A percentile compares a stretch with the other conserved stretches of the same genome.
Evolutionary conservation across 2,329 filamentous ascomycete genomes (phyloP).

Genomic region (Fusarium sp.): DNA sequence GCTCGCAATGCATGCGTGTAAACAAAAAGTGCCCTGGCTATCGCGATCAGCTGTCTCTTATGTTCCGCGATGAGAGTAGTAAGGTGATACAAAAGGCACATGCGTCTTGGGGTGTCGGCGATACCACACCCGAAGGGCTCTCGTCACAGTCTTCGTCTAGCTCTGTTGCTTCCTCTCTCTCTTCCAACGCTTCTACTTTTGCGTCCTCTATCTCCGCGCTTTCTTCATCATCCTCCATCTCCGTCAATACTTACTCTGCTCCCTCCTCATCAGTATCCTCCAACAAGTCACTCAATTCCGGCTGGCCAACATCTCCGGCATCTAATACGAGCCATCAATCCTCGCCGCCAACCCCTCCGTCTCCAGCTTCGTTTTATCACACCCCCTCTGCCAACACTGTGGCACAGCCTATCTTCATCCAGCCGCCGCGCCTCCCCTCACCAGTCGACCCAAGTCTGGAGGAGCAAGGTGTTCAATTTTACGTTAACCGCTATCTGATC

Average conservation of each 20-base stretch:
- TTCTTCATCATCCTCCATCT: slow-evolving; percentile 33
- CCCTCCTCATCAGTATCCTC: slow-evolving; percentile 34
- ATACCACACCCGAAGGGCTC: slow-evolving; percentile 36
- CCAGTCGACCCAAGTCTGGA: slow-evolving; percentile 61
- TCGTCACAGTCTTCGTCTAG: slow-evolving; percentile 46
- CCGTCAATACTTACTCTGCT: slow-evolving; percentile 28
- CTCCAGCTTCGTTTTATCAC: slow-evolving; percentile 27
- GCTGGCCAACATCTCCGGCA: slow-evolving; percentile 43
- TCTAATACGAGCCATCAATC: slow-evolving; percentile 30
- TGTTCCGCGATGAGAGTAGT: slow-evolving; percentile 77
- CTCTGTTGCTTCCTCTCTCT: slow-evolving; percentile 41
- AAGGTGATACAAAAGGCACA: slow-evolving; percentile 73
- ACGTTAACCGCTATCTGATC: slow-evolving; percentile 66
- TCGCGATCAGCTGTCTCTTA: slow-evolving; percentile 73
- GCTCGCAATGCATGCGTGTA: slow-evolving; percentile 74
- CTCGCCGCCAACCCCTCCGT: slow-evolving; percentile 38
- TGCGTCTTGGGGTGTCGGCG: slow-evolving; percentile 63
- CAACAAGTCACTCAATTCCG: slow-evolving; percentile 34
- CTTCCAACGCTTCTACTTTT: slow-evolving; percentile 41
- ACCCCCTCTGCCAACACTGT: slow-evolving; percentile 10
- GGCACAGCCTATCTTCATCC: slow-evolving; percentile 1
- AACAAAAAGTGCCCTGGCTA: slow-evolving; percentile 75
- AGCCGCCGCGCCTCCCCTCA: slow-evolving; percentile 38
- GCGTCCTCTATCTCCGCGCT: slow-evolving; percentile 27
- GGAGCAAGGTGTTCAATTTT: slow-evolving; percentile 67